Base-by-base conservation (phyloP, 1,139 yeast species). In the Kodamaea sp. region DNA sequence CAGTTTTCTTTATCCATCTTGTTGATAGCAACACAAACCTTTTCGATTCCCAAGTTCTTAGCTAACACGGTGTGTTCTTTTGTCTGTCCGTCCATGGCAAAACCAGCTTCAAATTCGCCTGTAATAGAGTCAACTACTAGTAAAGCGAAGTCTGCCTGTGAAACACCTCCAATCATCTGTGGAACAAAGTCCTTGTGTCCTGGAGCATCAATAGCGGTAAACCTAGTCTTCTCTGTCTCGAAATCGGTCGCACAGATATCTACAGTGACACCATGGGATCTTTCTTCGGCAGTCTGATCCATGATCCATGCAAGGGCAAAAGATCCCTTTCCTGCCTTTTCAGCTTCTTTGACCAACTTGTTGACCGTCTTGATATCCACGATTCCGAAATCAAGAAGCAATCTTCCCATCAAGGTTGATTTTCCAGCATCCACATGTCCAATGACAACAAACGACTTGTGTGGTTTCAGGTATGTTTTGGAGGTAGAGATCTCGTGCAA, bases 371-470 rank as follows among this genome's bases (percentile, higher is more conserved):
- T 79, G 30, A 82, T 77, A 50, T 87, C 92, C 4, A 94, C 86
- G 2, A 85, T 83, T 4, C 94, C 90, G 15, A 80, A 66, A 50
- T 92, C 97, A 40, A 82, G 82, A 27, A 94, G 59, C 28, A 94
- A 60, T 38, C 98, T 70, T 7, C 99, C 99, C 78, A 94, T 84
- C 22, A 94, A 66, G 0, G 99, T 94, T 3, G 96, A 88, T 57
- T 94, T 94, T 8, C 99, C 99, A 0, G 97, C 95, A 63, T 94
- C 99, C 13, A 94, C 97, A 63, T 94, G 98, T 3, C 99, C 98
- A 42, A 86, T 80, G 4, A 88, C 94, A 19, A 88, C 95, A 57
- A 87, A 84, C 13, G 90, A 80, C 36, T 82, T 67, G 43, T 77
- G 80, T 3, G 90, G 88, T 50, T 83, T 84, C 10, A 57, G 40